Evolutionary conservation across 2,329 filamentous ascomycete genomes (phyloP).

Genomic region (Xylariaceae sp.): DNA sequence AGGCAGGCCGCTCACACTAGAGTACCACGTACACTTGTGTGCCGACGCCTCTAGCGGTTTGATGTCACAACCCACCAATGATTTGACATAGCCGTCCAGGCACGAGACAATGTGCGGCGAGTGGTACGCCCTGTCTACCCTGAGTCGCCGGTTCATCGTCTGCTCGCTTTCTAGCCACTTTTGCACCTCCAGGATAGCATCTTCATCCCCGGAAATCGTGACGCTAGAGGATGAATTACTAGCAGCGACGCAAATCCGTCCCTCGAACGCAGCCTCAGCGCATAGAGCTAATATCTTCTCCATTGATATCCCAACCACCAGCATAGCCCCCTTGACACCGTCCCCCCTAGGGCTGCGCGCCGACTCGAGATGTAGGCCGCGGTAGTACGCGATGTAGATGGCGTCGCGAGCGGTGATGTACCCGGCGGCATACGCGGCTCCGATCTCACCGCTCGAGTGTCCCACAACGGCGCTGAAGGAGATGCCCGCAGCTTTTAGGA

Average conservation of each 20-base stretch:
- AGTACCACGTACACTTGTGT: slow-evolving; percentile 8
- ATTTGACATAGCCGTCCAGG: slow-evolving; percentile 13
- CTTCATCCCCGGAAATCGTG: slow-evolving; percentile 4
- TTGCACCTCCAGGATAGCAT: background rate
- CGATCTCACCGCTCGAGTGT: slow-evolving; percentile 39
- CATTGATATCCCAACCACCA: background rate
- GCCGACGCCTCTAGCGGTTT: background rate
- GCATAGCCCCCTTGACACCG: slow-evolving; percentile 2
- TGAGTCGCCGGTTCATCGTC: slow-evolving; percentile 40
- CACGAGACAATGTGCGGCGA: slow-evolving; percentile 25
- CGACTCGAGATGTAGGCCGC: background rate
- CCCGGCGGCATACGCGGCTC: slow-evolving; percentile 32
- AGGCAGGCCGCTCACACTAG: slow-evolving; percentile 1
- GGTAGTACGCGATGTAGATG: slow-evolving; percentile 39
- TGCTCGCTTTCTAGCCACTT: slow-evolving; percentile 23
- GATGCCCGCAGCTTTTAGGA: slow-evolving; percentile 36
- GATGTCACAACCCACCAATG: slow-evolving; percentile 1
- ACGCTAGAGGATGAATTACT: slow-evolving; percentile 1
- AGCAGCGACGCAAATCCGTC: background rate
- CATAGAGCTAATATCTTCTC: background rate
- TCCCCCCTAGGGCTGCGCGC: background rate
- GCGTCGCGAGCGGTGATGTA: slow-evolving; percentile 32
- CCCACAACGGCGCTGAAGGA: slow-evolving; percentile 35
- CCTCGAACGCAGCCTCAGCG: background rate
- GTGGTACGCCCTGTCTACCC: slow-evolving; percentile 33